Base-by-base conservation (phyloP, 768 basidiomycete genomes). In the Baorangia bicolor region DNA sequence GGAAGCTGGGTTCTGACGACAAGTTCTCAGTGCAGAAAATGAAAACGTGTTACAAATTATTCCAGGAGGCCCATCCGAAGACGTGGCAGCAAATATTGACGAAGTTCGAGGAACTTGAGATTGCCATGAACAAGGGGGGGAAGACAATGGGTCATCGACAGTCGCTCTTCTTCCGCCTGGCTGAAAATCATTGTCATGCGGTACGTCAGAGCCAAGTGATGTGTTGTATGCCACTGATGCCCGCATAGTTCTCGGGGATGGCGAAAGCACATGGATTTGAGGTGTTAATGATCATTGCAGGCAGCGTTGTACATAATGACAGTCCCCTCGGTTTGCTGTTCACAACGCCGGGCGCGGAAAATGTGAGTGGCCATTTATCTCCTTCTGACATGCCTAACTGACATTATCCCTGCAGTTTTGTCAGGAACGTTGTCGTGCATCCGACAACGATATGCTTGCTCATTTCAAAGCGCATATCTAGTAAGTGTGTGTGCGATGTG, bases 391-490 rank as follows among this genome's bases (percentile, higher is more conserved):
- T 34, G 6, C 34, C 34, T 34, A 34, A 16, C 14, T 16, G 23
- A 40, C 10, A 13, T n/a, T n/a, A 3, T 13, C 7, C 13, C 2
- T n/a, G 12, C 5, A 50, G 49, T 40, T 50, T 21, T 50, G 28
- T 9, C 13, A 20, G 28, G 38, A 50, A 9, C 28, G 14, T 13
- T 50, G 49, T 28, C 28, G 28, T 21, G 27, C 27, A 2, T 5
- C 21, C 13, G 4, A 51, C 5, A 34, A 43, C 3, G 33, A 51
- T 11, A 27, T 51, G 2, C 23, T 43, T 27, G 40, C 30, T 4
- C 51, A 51, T 20, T 51, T 51, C 51, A 51, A 41, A 5, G 25
- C 41, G 1, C 51, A 51, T n/a, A 42, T 51, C 31, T 51, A 25
- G 51, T 51, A 27, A 18, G 41, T 50, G 12, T 21, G 3, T 28